Evolutionary conservation across 306 rosid genomes (phyloP).

Genomic region (Lathyrus tuberosus): DNA sequence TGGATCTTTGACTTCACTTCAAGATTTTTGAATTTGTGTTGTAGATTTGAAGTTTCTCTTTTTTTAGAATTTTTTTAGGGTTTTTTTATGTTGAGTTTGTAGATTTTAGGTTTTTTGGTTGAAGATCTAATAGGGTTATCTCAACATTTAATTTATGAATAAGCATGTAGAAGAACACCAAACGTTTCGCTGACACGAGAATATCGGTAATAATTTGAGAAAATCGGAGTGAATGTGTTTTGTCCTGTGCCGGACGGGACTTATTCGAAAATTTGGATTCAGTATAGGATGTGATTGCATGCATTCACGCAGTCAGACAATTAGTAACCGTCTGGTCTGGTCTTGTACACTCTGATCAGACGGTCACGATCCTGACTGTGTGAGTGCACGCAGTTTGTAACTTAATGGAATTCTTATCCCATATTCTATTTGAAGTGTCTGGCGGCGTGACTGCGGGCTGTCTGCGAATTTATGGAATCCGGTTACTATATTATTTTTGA

Average conservation of each 20-base stretch:
- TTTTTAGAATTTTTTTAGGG: background rate
- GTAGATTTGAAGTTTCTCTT: conserved; percentile 2
- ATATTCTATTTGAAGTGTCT: background rate
- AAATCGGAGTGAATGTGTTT: background rate
- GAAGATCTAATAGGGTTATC: conserved; percentile 29
- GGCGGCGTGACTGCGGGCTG: background rate
- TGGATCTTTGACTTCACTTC: conserved; percentile 39
- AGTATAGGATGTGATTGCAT: too few relatives aligned
- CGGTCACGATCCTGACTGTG: too few relatives aligned
- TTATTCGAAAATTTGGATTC: too few relatives aligned
- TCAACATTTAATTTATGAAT: background rate
- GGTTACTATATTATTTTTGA: too few relatives aligned
- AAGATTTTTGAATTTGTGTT: conserved; percentile 9
- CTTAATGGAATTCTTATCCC: too few relatives aligned
- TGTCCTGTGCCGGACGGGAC: background rate
- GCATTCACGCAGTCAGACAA: too few relatives aligned
- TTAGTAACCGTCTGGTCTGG: too few relatives aligned
- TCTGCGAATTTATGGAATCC: background rate
- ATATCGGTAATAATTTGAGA: background rate
- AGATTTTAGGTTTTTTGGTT: conserved; percentile 35
- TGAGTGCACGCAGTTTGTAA: too few relatives aligned
- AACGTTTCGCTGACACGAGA: background rate
- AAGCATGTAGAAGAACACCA: background rate
- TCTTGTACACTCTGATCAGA: too few relatives aligned
- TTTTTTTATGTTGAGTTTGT: conserved; percentile 7